A percentile compares a stretch with the other conserved stretches of the same genome.
Conservation (phyloP, 306 rosid genomes). For the Clitoria ternatea region DNA sequence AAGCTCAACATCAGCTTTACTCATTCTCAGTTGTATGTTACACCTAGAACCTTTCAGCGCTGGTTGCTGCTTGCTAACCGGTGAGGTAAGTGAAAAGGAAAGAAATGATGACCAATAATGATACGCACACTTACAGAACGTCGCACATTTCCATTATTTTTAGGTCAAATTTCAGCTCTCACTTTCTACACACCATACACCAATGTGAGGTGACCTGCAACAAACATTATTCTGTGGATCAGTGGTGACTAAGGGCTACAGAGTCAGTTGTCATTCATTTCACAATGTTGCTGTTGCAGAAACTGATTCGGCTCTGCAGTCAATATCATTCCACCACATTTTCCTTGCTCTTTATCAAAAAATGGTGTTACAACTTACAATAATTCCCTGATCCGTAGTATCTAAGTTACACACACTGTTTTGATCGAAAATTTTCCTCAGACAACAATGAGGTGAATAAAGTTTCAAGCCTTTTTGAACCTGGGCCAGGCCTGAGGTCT, state of each 20-base stretch:
- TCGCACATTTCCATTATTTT: background rate
- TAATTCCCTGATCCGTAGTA: constrained; percentile 13
- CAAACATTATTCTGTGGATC: background rate
- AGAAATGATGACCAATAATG: background rate
- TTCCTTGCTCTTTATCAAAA: constrained; percentile 18
- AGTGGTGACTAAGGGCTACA: constrained; percentile 16
- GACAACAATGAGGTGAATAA: constrained; percentile 61
- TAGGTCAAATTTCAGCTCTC: background rate
- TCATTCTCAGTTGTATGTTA: background rate
- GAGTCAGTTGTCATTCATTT: constrained; percentile 28
- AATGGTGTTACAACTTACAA: constrained; percentile 4
- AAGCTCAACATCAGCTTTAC: constrained; percentile 1
- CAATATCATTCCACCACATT: constrained; percentile 21
- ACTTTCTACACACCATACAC: background rate
- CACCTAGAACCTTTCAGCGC: background rate
- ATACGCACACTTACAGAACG: background rate
- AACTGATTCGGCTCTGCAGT: constrained; percentile 7
- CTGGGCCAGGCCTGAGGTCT: constrained; percentile 62
- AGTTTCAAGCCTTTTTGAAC: constrained; percentile 58
- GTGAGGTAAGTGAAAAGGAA: background rate
- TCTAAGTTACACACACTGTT: constrained; percentile 65
- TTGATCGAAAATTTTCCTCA: constrained; percentile 53
- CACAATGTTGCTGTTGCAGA: constrained; percentile 22
- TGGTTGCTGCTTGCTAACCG: background rate
- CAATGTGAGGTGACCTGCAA: background rate